These are phyloP conservation scores for Vanilla planifolia DNA, from an alignment of 106 monocot genomes.

Conservation along the genomic window DNA sequence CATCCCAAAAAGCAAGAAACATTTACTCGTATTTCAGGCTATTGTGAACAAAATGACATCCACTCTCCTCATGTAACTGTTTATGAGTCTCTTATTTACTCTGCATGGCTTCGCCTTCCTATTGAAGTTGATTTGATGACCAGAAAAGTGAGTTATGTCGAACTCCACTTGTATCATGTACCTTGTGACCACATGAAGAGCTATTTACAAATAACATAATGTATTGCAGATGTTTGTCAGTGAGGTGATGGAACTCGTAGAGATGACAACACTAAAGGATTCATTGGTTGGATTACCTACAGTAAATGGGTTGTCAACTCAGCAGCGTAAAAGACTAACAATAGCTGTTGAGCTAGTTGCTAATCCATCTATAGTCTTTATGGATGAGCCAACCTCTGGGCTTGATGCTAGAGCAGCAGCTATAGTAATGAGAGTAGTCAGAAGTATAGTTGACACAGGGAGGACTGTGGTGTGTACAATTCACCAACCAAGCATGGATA, in stretches of 20 bases:
- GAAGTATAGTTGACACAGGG: constrained; percentile 76
- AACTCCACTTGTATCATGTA: neutral
- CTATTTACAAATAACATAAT: neutral
- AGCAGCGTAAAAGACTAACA: constrained; percentile 44
- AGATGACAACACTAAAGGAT: constrained; percentile 23
- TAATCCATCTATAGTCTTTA: constrained; percentile 77
- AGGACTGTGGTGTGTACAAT: constrained; percentile 81
- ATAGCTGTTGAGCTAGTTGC: constrained; percentile 66
- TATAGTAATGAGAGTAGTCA: constrained; percentile 51
- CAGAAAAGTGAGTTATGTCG: constrained; percentile 21
- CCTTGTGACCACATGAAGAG: neutral
- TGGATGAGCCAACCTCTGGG: constrained; percentile 73
- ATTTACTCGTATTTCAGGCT: constrained; percentile 74
- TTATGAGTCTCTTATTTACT: constrained; percentile 61
- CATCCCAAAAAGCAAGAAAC: constrained; percentile 83
- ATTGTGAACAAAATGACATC: constrained; percentile 82
- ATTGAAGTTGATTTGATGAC: constrained; percentile 33
- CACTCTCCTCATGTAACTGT: constrained; percentile 77
- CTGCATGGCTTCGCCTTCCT: constrained; percentile 68
- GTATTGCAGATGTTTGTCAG: constrained; percentile 32
- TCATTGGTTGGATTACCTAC: constrained; percentile 37
- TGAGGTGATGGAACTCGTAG: constrained; percentile 49
- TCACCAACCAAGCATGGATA: constrained; percentile 84
- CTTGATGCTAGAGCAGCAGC: constrained; percentile 49
- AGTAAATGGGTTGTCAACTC: constrained; percentile 44